These are phyloP conservation scores for Paramyrothecium roridum DNA, from an alignment of 2,329 filamentous ascomycete genomes.

Conservation along the genomic window DNA sequence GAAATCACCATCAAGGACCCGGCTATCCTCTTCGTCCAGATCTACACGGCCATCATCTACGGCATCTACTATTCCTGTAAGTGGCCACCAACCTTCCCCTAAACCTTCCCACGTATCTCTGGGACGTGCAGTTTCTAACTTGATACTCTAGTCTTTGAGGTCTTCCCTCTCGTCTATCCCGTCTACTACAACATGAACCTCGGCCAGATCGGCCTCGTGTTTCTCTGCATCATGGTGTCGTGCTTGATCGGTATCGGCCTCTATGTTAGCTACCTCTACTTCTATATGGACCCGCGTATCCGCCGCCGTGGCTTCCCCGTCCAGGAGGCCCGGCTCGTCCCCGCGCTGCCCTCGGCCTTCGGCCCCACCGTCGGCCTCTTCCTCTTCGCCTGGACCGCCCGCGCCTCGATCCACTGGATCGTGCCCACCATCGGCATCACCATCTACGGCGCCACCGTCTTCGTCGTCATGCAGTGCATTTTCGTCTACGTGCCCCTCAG, in stretches of 20 bases:
- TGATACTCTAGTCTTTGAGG: conserved; percentile 48
- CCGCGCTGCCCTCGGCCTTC: conserved; percentile 50
- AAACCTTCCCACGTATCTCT: no score
- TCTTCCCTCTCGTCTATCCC: conserved; percentile 63
- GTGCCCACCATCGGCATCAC: conserved; percentile 55
- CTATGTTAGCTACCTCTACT: conserved; percentile 51
- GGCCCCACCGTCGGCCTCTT: conserved; percentile 58
- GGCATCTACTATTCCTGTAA: conserved; percentile 56
- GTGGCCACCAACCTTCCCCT: conserved; percentile 1
- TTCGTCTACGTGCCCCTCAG: conserved; percentile 57
- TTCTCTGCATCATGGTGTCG: conserved; percentile 57
- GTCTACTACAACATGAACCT: conserved; percentile 57
- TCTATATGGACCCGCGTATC: conserved; percentile 49
- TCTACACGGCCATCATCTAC: conserved; percentile 61
- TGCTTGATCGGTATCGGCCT: conserved; percentile 47
- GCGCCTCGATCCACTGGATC: conserved; percentile 49
- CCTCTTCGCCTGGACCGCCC: conserved; percentile 56
- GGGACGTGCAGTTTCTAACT: conserved; percentile 12
- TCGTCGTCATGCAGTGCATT: conserved; percentile 57
- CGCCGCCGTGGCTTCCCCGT: conserved; percentile 42
- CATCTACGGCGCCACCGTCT: conserved; percentile 48
- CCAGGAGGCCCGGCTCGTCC: conserved; percentile 53
- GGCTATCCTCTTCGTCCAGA: conserved; percentile 57
- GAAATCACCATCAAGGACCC: conserved; percentile 61
- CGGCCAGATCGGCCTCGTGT: conserved; percentile 57